Percentiles rank a stretch among this genome's conserved stretches.
These are phyloP conservation scores for Rhizomucor miehei DNA, from an alignment of 371 early-diverging fungal genomes.

Conservation along the genomic window DNA sequence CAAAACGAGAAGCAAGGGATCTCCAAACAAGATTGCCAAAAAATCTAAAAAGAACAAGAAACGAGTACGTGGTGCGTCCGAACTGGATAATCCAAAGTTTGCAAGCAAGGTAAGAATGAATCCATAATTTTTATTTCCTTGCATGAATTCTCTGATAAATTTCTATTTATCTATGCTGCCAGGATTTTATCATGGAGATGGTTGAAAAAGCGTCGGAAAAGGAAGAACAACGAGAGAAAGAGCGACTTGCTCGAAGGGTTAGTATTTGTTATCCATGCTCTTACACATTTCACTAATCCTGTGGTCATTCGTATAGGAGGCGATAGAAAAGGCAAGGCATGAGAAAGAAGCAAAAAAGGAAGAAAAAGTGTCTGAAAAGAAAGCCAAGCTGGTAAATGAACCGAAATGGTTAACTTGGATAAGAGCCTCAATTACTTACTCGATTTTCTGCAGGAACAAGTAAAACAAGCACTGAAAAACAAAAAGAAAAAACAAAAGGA, in stretches of 20 bases:
- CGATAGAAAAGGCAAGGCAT: slow-evolving; percentile 9
- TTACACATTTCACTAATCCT: background rate
- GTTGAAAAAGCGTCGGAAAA: slow-evolving; percentile 12
- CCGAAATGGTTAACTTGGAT: background rate
- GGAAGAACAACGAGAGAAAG: slow-evolving; percentile 4
- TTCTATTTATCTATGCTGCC: background rate
- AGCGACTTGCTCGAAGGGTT: slow-evolving; percentile 9
- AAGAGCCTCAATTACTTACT: background rate
- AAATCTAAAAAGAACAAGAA: slow-evolving; percentile 1
- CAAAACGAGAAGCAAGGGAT: no score
- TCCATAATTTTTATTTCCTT: background rate
- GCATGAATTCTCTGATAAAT: background rate
- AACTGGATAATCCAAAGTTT: slow-evolving; percentile 18
- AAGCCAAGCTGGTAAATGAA: slow-evolving; percentile 9
- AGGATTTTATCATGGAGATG: slow-evolving; percentile 12
- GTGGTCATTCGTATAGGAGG: slow-evolving; percentile 2
- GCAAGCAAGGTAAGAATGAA: slow-evolving; percentile 13
- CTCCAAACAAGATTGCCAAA: background rate
- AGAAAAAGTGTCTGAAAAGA: slow-evolving; percentile 3
- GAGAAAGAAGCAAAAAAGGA: slow-evolving; percentile 6
- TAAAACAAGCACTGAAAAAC: background rate
- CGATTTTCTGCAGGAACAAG: background rate
- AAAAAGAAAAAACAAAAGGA: background rate
- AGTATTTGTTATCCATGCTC: no score
- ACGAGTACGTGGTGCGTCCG: slow-evolving; percentile 7